phyloP scores from a whole-genome alignment of 2,329 filamentous ascomycete genomes.

The Incumbomyces delicatus region DNA sequence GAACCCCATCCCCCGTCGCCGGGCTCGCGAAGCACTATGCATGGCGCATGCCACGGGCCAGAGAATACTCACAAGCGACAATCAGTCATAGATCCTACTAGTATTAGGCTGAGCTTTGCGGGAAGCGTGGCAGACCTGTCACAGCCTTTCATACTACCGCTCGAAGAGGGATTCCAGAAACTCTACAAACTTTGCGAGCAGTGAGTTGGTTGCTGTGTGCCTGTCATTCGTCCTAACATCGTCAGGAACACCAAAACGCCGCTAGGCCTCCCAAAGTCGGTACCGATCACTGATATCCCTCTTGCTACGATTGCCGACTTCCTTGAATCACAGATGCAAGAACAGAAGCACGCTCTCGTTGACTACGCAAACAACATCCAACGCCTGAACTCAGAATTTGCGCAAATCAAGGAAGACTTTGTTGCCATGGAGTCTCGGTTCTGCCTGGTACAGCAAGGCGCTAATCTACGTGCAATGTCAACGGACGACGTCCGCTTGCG shows the following conservation, averaged over 20 bases:
- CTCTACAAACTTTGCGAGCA: constrained; percentile 4
- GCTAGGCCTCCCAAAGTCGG: neutral
- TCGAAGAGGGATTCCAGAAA: constrained; percentile 4
- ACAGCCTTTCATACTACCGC: neutral
- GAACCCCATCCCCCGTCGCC: neutral
- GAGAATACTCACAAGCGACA: neutral
- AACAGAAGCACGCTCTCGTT: neutral
- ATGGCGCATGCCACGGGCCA: neutral
- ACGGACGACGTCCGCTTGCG: neutral
- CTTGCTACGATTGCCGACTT: constrained; percentile 1
- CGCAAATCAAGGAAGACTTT: neutral
- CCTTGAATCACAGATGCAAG: neutral
- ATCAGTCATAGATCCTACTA: constrained; percentile 2
- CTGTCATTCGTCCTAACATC: neutral
- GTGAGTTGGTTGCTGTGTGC: neutral
- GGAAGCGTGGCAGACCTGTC: neutral
- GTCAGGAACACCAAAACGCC: neutral
- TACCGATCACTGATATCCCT: constrained; percentile 3
- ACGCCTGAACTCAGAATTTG: neutral
- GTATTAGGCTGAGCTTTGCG: constrained; percentile 1
- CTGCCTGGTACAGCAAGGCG: constrained; percentile 1
- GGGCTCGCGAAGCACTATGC: neutral
- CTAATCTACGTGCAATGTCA: neutral
- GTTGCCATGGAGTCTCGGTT: constrained; percentile 1
- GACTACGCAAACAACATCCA: constrained; percentile 1